Conservation (phyloP, 768 basidiomycete genomes). For the Crepidotus variabilis region DNA sequence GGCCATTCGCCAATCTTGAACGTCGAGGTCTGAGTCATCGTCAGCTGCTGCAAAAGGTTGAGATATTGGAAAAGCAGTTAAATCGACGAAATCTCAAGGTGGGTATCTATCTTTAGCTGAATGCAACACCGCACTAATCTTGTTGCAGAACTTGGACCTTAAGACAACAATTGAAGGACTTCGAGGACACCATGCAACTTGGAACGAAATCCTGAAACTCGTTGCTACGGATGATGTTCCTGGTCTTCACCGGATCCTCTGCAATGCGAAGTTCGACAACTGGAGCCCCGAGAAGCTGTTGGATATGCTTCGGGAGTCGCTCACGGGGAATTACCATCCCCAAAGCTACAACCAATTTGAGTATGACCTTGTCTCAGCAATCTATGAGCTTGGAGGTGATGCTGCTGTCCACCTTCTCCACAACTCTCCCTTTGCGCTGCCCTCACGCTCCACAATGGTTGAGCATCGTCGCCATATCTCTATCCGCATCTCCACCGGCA, state of each 20-base stretch:
- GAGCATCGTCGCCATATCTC: slow-evolving; percentile 9
- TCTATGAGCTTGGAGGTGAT: slow-evolving; percentile 25
- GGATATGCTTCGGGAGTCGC: slow-evolving; percentile 7
- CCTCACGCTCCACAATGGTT: slow-evolving; percentile 14
- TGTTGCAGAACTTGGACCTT: too few species aligned
- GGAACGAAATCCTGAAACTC: slow-evolving; percentile 9
- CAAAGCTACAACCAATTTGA: slow-evolving; percentile 18
- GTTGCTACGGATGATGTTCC: slow-evolving; percentile 20
- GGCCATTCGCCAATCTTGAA: too few species aligned
- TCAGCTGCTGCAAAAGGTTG: too few species aligned
- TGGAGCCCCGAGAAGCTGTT: slow-evolving; percentile 16
- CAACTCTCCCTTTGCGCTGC: slow-evolving; percentile 19
- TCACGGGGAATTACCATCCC: slow-evolving; percentile 16
- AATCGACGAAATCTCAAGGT: too few species aligned
- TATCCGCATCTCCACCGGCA: slow-evolving; percentile 13
- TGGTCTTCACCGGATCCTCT: slow-evolving; percentile 22
- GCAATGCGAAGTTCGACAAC: slow-evolving; percentile 9
- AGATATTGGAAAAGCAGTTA: too few species aligned
- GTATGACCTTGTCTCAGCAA: slow-evolving; percentile 17
- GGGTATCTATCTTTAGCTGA: too few species aligned
- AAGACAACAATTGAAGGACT: slow-evolving; percentile 4
- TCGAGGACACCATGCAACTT: slow-evolving; percentile 8
- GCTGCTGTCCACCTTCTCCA: slow-evolving; percentile 22
- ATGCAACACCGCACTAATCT: too few species aligned
- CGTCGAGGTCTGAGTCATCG: too few species aligned